Evolutionary conservation across 768 basidiomycete genomes (phyloP).

Genomic region (Polyporus arcularius): DNA sequence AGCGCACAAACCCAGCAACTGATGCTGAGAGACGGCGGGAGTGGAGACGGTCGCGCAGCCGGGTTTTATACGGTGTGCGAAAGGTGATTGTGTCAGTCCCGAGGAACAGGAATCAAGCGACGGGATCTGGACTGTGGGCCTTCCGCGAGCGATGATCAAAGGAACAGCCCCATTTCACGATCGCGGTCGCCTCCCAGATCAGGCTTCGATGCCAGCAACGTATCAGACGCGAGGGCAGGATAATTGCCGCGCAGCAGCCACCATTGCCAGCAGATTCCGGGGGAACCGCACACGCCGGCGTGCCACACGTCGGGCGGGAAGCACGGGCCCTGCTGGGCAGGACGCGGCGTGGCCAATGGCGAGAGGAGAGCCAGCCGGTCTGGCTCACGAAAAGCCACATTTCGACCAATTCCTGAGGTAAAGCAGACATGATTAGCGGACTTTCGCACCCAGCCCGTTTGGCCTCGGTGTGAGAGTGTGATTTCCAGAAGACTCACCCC

Average conservation of each 20-base stretch:
- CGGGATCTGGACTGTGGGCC: conserved; percentile 18
- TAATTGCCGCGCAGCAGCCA: conserved; percentile 16
- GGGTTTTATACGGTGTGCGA: conserved; percentile 11
- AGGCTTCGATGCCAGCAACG: conserved; percentile 18
- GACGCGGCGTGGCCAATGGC: conserved; percentile 14
- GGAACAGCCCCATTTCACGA: conserved; percentile 20
- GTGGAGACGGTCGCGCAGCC: conserved; percentile 11
- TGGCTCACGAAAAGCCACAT: conserved; percentile 10
- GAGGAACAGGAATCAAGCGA: conserved; percentile 11
- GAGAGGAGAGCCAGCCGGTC: conserved; percentile 8
- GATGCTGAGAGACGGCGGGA: conserved; percentile 21
- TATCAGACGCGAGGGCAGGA: conserved; percentile 19
- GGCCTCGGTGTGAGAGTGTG: conserved; percentile 14
- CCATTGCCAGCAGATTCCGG: neutral
- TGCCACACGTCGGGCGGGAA: conserved; percentile 15
- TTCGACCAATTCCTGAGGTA: conserved; percentile 27
- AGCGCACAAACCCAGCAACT: conserved; percentile 9
- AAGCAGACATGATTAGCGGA: conserved; percentile 34
- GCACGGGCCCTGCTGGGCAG: conserved; percentile 10
- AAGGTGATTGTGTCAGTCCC: conserved; percentile 5
- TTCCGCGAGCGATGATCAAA: conserved; percentile 22
- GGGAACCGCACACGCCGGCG: neutral
- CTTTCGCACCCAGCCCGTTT: conserved; percentile 1
- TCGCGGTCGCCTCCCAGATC: conserved; percentile 16
- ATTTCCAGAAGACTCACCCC: conserved; percentile 28